Evolutionary conservation across 108 stramenopile species (phyloP), one percentile per base, ranked within the genome.

Genomic region (Cylindrotheca closterium): DNA sequence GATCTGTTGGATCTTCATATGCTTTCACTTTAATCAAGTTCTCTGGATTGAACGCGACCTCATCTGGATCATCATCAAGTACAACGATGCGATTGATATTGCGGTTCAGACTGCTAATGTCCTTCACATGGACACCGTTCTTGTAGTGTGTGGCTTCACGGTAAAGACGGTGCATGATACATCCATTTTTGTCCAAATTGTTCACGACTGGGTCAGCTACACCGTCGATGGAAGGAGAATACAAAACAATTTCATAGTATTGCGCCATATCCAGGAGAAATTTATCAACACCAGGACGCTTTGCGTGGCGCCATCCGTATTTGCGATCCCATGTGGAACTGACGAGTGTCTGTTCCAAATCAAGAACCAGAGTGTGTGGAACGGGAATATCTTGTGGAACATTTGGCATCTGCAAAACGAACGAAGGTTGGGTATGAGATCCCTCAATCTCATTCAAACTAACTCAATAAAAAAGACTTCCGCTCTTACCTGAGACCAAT

Each of bases 211-310:
- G 93, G 26, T 81, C 91, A n/a, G 92, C 93, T 22, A 94, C 67
- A 15, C 85, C 89, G 46, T 90, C 85, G 27, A 83, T 78, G 33
- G 79, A 81, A 12, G 91, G 89, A 32, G 85, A 80, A 65, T 94
- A 97, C 49, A 98, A 70, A 3, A 97, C 97, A 61, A 98, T 95
- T 71, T 98, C 97, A 70, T 98, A 98, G 70, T 96, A 94, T 70
- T 95, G 93, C 49, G 89, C 80, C 78, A 98, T 81, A 15, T 86
- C 87, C 18, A 80, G 62, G 27, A 98, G 75, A 62, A 98, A 96
- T 62, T 92, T 89, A 59, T 98, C 98, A 19, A 96, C 93, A 22
- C 98, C 98, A 2, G 98, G 98, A 19, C 98, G 90, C 69, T 97
- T 97, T 53, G 96, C 98, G 47, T 92, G 87, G 15, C 98, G 80